Percentiles rank a stretch among this genome's conserved stretches.
phyloP scores from a whole-genome alignment of 2,329 filamentous ascomycete species.

The Talaromyces verruculosus region DNA sequence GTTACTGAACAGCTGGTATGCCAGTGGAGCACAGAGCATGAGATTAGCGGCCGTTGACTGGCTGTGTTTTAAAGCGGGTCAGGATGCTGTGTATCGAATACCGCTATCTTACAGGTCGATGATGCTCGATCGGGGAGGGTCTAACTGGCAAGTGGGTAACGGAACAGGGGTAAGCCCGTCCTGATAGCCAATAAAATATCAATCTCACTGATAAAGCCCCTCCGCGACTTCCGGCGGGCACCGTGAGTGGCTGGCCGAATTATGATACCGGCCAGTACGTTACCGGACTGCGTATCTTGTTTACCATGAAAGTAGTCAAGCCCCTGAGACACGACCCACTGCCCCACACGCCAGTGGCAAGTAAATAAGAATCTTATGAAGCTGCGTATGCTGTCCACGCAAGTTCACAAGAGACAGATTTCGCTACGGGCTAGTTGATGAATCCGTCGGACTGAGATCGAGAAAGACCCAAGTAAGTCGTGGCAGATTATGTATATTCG shows the following conservation, averaged over 20 bases:
- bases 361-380: neutral
- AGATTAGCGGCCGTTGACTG: neutral
- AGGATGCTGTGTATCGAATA: neutral
- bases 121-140: neutral
- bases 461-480: neutral
- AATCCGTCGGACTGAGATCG: neutral
- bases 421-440: neutral
- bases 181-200: neutral
- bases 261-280: slow-evolving; percentile 8
- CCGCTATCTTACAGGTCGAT: neutral
- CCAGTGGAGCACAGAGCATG: neutral
- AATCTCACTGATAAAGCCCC: neutral
- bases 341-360: slow-evolving; percentile 14
- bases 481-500: neutral
- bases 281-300: slow-evolving; percentile 5
- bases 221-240: slow-evolving; percentile 1
- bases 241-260: slow-evolving; percentile 3
- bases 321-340: slow-evolving; percentile 22
- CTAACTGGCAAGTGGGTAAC: neutral
- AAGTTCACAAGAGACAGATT: neutral
- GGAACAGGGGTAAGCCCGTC: slow-evolving; percentile 15
- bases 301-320: slow-evolving; percentile 9
- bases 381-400: neutral
- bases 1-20: slow-evolving; percentile 7
- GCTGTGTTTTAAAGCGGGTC: neutral